Conservation (phyloP, 139 green algal genomes). For the Coelastrella sp. region DNA sequence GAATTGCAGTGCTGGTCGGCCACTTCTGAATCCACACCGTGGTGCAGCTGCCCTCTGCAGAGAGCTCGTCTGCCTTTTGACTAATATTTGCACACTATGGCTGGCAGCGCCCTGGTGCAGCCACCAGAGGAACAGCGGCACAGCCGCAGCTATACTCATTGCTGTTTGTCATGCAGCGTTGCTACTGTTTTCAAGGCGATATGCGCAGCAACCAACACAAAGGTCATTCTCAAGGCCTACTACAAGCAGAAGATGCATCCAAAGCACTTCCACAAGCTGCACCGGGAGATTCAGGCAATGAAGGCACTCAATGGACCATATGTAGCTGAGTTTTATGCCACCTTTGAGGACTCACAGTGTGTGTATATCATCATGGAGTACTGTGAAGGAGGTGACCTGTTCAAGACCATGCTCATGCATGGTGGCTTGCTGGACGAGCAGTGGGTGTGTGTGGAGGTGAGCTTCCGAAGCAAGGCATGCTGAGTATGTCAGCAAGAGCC, state of each 20-base stretch:
- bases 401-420: slow-evolving; percentile 76
- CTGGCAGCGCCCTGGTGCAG: too few species aligned
- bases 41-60: too few species aligned
- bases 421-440: slow-evolving; percentile 74
- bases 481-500: too few species aligned
- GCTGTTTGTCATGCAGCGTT: slow-evolving; percentile 59
- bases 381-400: slow-evolving; percentile 86
- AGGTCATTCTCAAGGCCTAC: slow-evolving; percentile 88
- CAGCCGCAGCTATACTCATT: too few species aligned
- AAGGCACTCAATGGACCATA: slow-evolving; percentile 52
- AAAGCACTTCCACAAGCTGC: slow-evolving; percentile 77
- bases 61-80: too few species aligned
- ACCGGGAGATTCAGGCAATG: slow-evolving; percentile 64
- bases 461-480: too few species aligned
- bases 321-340: slow-evolving; percentile 68
- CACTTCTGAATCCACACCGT: not conserved
- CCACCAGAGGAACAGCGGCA: too few species aligned
- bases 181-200: slow-evolving; percentile 77
- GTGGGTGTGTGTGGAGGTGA: slow-evolving; percentile 79
- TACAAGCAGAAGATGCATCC: slow-evolving; percentile 79
- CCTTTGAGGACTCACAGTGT: slow-evolving; percentile 71
- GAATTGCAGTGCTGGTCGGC: too few species aligned
- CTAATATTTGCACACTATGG: too few species aligned
- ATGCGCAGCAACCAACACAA: slow-evolving; percentile 53
- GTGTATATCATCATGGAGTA: slow-evolving; percentile 86